A percentile compares a stretch with the other conserved stretches of the same genome.
Conservation (phyloP, 768 basidiomycete species). For the Suillus discolor region DNA sequence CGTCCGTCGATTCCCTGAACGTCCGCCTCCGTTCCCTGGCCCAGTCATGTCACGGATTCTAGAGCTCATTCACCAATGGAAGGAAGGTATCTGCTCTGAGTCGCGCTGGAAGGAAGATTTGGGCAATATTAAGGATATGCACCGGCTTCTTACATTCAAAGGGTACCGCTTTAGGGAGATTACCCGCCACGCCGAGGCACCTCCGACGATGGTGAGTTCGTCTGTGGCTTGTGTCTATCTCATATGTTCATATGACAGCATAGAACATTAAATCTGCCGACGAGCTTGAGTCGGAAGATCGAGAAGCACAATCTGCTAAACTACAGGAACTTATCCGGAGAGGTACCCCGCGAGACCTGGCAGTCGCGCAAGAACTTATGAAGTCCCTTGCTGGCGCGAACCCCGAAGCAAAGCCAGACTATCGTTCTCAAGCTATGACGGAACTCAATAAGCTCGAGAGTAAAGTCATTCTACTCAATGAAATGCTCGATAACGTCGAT, state of each 20-base stretch:
- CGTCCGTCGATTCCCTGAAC: slow-evolving; percentile 95
- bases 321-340: slow-evolving; percentile 96
- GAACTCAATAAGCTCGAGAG: slow-evolving; percentile 95
- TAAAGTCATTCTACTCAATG: slow-evolving; percentile 94
- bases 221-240: slow-evolving; percentile 16
- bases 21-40: slow-evolving; percentile 92
- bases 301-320: slow-evolving; percentile 94
- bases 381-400: slow-evolving; percentile 93
- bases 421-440: slow-evolving; percentile 83
- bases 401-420: slow-evolving; percentile 93
- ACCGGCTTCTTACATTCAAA: slow-evolving; percentile 90
- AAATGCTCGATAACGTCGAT: slow-evolving; percentile 94
- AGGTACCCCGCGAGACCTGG: slow-evolving; percentile 93
- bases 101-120: slow-evolving; percentile 96
- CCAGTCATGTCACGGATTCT: slow-evolving; percentile 94
- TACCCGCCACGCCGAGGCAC: slow-evolving; percentile 19
- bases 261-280: slow-evolving; percentile 94
- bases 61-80: slow-evolving; percentile 93
- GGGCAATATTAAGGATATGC: slow-evolving; percentile 98
- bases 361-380: slow-evolving; percentile 97
- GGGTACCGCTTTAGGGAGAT: slow-evolving; percentile 78
- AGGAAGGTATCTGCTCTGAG: slow-evolving; percentile 86
- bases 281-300: slow-evolving; percentile 94
- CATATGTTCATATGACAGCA: slow-evolving; percentile 20
- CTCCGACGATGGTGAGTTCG: slow-evolving; percentile 25